Evolutionary conservation across 345 rosid genomes (phyloP).

Genomic region (Aquilaria sinensis): DNA sequence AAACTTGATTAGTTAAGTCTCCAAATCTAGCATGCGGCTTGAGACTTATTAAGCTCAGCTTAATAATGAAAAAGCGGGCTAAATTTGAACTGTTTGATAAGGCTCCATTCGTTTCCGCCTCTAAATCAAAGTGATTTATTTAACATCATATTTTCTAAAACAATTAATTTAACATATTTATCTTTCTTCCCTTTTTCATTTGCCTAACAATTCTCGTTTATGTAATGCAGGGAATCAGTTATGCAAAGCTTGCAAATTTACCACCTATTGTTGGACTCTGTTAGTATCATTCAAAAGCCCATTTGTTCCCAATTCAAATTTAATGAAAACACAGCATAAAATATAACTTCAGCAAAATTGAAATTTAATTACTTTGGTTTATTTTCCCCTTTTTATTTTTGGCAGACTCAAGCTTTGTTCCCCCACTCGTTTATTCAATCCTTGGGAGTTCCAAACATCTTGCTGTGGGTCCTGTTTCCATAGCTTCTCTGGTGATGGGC

Average conservation of each 20-base stretch:
- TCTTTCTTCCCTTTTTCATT: background rate
- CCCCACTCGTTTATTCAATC: slow-evolving; percentile 79
- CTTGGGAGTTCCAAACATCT: slow-evolving; percentile 94
- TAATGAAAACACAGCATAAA: background rate
- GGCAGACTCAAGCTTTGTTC: slow-evolving; percentile 99
- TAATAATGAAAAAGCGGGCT: no score
- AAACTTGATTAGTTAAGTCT: no score
- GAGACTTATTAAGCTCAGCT: no score
- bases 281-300: slow-evolving; percentile 29
- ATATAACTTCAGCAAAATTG: slow-evolving; percentile 2
- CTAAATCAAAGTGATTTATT: no score
- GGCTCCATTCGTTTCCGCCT: no score
- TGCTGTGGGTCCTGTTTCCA: slow-evolving; percentile 96
- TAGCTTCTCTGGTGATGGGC: slow-evolving; percentile 96
- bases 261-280: slow-evolving; percentile 94
- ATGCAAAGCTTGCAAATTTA: slow-evolving; percentile 92
- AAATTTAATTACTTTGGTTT: background rate
- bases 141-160: background rate
- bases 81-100: no score
- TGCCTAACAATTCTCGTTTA: slow-evolving; percentile 10
- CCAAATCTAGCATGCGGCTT: no score
- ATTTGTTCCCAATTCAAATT: slow-evolving; percentile 3
- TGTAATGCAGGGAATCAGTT: slow-evolving; percentile 85
- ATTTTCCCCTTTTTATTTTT: background rate
- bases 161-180: background rate